Evolutionary conservation across 495 filamentous ascomycete species (phyloP), one percentile per base, ranked within the genome.

Genomic region (Penicillium lividum): DNA sequence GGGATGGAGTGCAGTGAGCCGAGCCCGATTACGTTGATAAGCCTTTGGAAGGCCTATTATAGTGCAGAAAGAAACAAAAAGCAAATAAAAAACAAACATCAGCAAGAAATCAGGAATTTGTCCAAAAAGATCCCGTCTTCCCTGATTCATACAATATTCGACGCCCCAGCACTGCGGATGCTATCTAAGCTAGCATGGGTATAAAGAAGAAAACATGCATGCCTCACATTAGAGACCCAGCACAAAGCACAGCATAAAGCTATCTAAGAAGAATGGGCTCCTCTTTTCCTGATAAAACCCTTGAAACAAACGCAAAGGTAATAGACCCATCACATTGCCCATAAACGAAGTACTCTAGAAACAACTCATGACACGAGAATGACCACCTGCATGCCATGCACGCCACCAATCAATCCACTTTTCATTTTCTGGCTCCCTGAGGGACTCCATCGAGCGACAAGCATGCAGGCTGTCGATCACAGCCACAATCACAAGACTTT

Each of bases 121-220:
- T 27, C 33, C 30, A 55, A 40, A 16, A 7, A 40, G n/a, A 38
- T 53, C 30, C 31, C 50, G 29, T 40, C n/a, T 40, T 44, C 10
- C 15, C 38, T 13, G 25, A 27, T 52, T 55, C 34, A 62, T 46
- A 46, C 58, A 59, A 62, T 63, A 57, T 63, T 60, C 40, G 53
- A 59, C 60, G 55, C 60, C 65, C 56, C 51, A 55, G 60, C 56
- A 47, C 57, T 63, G 54, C 65, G 38, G 53, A 63, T 61, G 53
- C 53, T 42, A 53, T 11, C 16, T 40, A 15, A 40, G 38, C 59
- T 54, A 56, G 62, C 58, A 64, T 65, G 62, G 63, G 60, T 68
- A 68, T 66, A 65, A 58, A 45, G 54, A 59, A 56, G 59, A 61
- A 58, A 59, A 61, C 40, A 53, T 31, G 30, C 54, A 40, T n/a